Conservation (phyloP, 768 basidiomycete species). For the Xerocomellus amylosporus region DNA sequence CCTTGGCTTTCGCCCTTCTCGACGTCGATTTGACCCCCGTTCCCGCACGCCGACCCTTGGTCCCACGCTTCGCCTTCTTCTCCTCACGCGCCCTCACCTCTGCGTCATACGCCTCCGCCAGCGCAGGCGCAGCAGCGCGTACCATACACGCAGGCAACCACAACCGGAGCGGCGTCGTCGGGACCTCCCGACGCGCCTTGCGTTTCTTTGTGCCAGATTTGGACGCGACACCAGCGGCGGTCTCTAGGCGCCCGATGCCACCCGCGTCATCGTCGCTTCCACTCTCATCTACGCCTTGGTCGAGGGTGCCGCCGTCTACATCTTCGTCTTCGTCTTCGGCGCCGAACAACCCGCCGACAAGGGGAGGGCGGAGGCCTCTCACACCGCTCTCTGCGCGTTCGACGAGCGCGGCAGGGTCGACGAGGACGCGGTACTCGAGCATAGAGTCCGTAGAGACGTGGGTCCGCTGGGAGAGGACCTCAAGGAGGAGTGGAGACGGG, state of each 20-base stretch:
- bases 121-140: conserved; percentile 56
- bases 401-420: conserved; percentile 66
- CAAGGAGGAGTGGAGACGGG: conserved; percentile 48
- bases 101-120: conserved; percentile 63
- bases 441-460: conserved; percentile 71
- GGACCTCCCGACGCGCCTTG: conserved; percentile 32
- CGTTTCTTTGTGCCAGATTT: conserved; percentile 22
- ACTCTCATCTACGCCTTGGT: conserved; percentile 39
- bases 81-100: conserved; percentile 49
- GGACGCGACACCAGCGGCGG: conserved; percentile 21
- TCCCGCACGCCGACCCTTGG: conserved; percentile 14
- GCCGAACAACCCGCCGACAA: conserved; percentile 37
- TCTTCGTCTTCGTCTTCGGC: conserved; percentile 47
- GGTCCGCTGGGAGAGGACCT: conserved; percentile 61
- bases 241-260: conserved; percentile 23
- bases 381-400: conserved; percentile 64
- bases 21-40: neutral
- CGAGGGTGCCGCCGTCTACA: conserved; percentile 35
- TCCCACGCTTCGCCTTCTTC: conserved; percentile 34
- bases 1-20: neutral
- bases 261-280: conserved; percentile 40
- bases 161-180: conserved; percentile 55
- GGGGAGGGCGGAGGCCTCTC: conserved; percentile 52
- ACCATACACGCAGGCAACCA: conserved; percentile 89
- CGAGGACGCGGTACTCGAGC: conserved; percentile 78